Percentiles rank a stretch among this genome's conserved stretches.
Conservation (phyloP, 148 eudicot species). For the Rhododendron mucronatum region DNA sequence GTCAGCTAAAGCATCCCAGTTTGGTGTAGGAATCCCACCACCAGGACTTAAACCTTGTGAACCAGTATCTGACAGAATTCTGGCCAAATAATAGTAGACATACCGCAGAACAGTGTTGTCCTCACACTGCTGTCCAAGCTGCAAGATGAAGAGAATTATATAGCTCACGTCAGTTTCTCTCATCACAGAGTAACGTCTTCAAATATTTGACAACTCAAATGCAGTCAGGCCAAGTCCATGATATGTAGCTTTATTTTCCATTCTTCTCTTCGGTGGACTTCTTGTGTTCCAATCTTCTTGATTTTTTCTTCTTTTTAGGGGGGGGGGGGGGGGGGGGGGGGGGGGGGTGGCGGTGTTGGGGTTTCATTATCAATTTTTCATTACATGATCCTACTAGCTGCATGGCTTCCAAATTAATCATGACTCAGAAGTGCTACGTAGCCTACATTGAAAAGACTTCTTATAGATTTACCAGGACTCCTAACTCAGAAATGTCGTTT, state of each 20-base stretch:
- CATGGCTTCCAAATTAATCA: background rate
- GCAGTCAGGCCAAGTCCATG: background rate
- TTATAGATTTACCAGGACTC: background rate
- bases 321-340: no score
- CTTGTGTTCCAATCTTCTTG: background rate
- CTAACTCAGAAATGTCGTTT: background rate
- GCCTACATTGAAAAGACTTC: background rate
- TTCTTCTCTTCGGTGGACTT: background rate
- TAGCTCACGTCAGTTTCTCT: background rate
- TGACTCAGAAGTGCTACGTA: background rate
- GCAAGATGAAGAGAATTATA: slow-evolving; percentile 16
- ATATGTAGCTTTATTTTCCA: background rate
- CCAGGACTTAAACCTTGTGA: slow-evolving; percentile 88
- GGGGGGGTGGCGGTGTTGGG: no score
- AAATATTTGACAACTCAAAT: background rate
- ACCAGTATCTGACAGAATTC: slow-evolving; percentile 89
- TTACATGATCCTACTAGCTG: no score
- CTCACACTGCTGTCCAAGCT: slow-evolving; percentile 98
- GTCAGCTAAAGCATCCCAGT: slow-evolving; percentile 99
- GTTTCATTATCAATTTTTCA: no score
- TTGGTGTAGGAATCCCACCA: slow-evolving; percentile 99
- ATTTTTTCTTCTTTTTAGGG: background rate
- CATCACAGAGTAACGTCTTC: background rate
- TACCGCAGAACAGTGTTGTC: slow-evolving; percentile 91
- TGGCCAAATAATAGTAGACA: slow-evolving; percentile 93